These are phyloP conservation scores for Neurospora pannonica DNA, from an alignment of 495 filamentous ascomycete genomes.

Conservation along the genomic window DNA sequence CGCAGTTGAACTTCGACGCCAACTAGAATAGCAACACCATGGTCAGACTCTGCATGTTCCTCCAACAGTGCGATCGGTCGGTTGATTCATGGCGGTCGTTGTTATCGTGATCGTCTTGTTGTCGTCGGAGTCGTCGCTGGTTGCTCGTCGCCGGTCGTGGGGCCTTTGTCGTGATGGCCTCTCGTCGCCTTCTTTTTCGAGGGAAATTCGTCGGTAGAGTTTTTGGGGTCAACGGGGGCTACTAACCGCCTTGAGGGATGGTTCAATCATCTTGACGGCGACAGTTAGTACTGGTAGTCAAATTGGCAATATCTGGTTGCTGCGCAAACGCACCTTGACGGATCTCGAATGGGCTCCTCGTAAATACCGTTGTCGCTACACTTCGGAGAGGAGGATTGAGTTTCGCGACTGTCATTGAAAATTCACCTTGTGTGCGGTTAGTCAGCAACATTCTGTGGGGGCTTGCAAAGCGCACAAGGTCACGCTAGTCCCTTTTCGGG, in stretches of 20 bases:
- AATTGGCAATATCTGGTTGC: neutral
- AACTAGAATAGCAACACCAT: constrained; percentile 22
- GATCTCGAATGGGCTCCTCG: neutral
- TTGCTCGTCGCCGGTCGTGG: neutral
- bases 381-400: neutral
- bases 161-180: neutral
- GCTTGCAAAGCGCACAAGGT: neutral
- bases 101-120: neutral
- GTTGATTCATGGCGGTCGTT: neutral
- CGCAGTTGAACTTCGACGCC: constrained; percentile 98
- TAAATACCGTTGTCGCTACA: neutral
- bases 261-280: neutral
- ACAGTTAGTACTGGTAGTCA: neutral
- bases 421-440: neutral
- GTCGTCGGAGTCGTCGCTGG: neutral
- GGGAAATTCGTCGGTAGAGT: neutral
- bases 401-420: neutral
- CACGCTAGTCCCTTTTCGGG: neutral
- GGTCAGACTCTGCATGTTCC: neutral
- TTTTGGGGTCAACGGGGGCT: neutral
- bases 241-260: neutral
- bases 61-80: neutral
- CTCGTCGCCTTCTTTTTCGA: neutral
- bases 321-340: neutral
- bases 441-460: neutral